These are phyloP conservation scores for Lophiostoma macrostomum DNA, from an alignment of 495 filamentous ascomycete species.

Conservation along the genomic window DNA sequence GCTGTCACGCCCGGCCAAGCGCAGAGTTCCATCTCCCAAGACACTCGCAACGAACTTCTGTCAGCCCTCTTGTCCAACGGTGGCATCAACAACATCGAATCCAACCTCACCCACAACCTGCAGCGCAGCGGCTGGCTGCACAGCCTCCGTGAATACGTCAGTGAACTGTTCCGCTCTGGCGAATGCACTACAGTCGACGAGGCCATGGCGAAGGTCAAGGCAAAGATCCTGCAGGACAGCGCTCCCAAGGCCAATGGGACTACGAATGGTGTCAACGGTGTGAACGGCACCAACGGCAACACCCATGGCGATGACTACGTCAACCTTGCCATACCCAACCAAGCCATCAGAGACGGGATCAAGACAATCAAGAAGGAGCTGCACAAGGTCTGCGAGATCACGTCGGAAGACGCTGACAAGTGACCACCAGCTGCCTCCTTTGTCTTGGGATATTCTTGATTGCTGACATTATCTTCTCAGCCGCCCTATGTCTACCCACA, in stretches of 20 bases:
- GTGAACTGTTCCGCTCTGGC: constrained; percentile 35
- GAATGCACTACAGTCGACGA: constrained; percentile 35
- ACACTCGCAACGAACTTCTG: constrained; percentile 31
- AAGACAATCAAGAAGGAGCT: constrained; percentile 33
- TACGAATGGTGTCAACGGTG: constrained; percentile 17
- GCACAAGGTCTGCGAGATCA: constrained; percentile 35
- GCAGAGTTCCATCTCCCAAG: constrained; percentile 14
- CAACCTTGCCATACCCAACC: constrained; percentile 32
- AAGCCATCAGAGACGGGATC: constrained; percentile 31
- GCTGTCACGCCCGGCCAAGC: constrained; percentile 3
- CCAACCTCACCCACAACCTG: constrained; percentile 31
- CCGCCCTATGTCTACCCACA: too few relatives aligned
- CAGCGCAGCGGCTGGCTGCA: constrained; percentile 31
- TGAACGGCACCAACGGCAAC: constrained; percentile 1
- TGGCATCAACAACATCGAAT: constrained; percentile 33
- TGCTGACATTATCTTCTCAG: too few relatives aligned
- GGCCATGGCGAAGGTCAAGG: constrained; percentile 28
- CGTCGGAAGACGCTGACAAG: constrained; percentile 3
- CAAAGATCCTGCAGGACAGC: constrained; percentile 18
- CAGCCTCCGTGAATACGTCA: constrained; percentile 31
- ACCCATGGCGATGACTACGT: constrained; percentile 4
- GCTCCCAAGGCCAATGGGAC: constrained; percentile 1
- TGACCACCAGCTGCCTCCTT: background rate
- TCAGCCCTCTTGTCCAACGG: constrained; percentile 24
- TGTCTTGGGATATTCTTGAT: too few relatives aligned